Evolutionary conservation across 805 yeast species (phyloP), one percentile per base, ranked within the genome.

Genomic region (Metschnikowia sp.): DNA sequence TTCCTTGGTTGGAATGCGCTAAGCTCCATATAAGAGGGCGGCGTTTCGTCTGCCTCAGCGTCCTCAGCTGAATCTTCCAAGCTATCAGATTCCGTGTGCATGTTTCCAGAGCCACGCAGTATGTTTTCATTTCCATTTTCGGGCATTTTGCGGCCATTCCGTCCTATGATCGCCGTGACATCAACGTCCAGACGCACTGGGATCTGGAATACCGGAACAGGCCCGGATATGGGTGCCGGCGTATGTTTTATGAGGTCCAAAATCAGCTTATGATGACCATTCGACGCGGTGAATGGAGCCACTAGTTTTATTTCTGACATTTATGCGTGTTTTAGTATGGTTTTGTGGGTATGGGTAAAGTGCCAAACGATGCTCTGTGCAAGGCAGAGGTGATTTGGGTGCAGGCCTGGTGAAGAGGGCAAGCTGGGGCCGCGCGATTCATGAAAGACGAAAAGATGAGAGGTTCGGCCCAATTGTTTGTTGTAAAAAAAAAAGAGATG

Each of bases 1-100:
- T 63, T 70, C 1, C 47, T 42, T 0, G 77, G 76, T 4, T 44
- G 48, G 32, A 75, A 64, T 4, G 43, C 39, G 5, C 57, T 58
- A 11, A 74, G 57, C 2, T 60, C 66, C 6, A 63, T 57, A 44
- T 51, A 66, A 12, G 56, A 40, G 4, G 38, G 36, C 11, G 53
- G 56, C 38, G 51, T 58, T 22, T 43, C 36, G 10, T 62, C 63
- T 11, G 48, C 38, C 8, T 53, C 56, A 15, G 42, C 44, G 9
- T 40, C 55, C 10, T 40, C 41, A 5, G 40, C 54, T 3, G 36
- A 50, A 10, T 36, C 35, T 12, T 26, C 34, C 10, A 22, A 22
- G 43, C 11, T 3, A 9, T 26, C 29, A 12, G 34, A 18, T 7
- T 9, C 36, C 15, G 26, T 22, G 26, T 22, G 7, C 26, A 7